Base-by-base conservation (phyloP, 2,329 filamentous ascomycete species). In the Coniochaeta sp. region DNA sequence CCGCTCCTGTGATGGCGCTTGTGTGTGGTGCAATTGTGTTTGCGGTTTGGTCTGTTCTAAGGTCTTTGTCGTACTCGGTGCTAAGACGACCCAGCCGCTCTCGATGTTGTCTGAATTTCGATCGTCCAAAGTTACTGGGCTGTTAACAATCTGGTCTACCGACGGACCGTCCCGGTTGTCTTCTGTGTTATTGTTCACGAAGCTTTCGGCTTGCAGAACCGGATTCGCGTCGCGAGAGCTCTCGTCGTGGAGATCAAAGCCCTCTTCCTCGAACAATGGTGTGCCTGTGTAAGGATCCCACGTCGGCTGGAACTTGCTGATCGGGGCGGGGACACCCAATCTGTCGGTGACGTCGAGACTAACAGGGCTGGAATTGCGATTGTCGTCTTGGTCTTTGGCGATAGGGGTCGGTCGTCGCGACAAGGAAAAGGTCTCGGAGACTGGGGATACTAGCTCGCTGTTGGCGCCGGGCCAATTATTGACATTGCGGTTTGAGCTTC, bases 201-300 rank as follows among this genome's bases (percentile, higher is more conserved):
- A 55, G 40, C 38, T 24, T 16, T 57, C 8, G 19, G 19, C 26
- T 16, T 34, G 22, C 30, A 22, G 50, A 22, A 24, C n/a, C 4
- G 62, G 62, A 32, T 67, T 62, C 5, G 60, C 19, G 65, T 61
- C 64, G 61, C 22, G 66, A 61, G 58, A 26, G 28, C 47, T n/a
- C 40, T 30, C 64, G 60, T 62, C 47, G 47, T 30, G 14, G 32
- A 66, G 67, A 22, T 73, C 69, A 55, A 69, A 73, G 30, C 65
- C 68, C 19, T 69, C 68, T 64, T 76, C 73, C 63, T 77, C 72
- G 52, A 71, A 66, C 47, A 76, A 68, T n/a, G 72, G 71, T 52
- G 72, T 69, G 9, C 68, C 69, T 56, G 69, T 69, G 47, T 67
- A 71, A 7, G 71, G 70, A 64, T 75, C 69, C 69, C 70, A 72